These are phyloP conservation scores for Sonneratia caseolaris DNA, from an alignment of 345 rosid species.

Conservation along the genomic window DNA sequence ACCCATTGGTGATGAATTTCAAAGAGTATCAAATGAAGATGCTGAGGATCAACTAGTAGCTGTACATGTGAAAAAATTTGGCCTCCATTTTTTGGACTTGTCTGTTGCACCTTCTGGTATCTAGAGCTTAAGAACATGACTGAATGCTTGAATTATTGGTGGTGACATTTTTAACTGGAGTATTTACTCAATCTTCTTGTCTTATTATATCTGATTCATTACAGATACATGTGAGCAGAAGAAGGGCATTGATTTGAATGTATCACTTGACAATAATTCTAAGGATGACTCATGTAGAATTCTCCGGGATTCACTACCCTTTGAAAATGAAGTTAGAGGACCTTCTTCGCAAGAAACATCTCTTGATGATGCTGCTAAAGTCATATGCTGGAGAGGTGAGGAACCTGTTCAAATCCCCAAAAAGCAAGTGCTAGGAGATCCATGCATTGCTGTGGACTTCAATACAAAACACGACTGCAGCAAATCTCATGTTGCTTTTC, in stretches of 20 bases:
- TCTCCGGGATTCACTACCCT: constrained; percentile 14
- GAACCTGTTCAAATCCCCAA: constrained; percentile 9
- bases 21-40: constrained; percentile 10
- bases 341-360: constrained; percentile 16
- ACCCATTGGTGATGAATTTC: constrained; percentile 11
- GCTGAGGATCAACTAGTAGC: constrained; percentile 12
- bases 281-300: constrained; percentile 9
- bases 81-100: constrained; percentile 14
- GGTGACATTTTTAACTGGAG: background rate
- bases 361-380: constrained; percentile 1
- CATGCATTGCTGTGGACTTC: constrained; percentile 8
- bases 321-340: constrained; percentile 15
- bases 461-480: constrained; percentile 8
- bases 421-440: constrained; percentile 2
- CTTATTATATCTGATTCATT: background rate
- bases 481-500: constrained; percentile 9
- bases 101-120: constrained; percentile 28
- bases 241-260: constrained; percentile 15
- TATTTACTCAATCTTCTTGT: background rate
- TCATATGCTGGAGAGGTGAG: constrained; percentile 5
- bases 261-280: constrained; percentile 11
- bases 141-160: background rate
- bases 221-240: constrained; percentile 19
- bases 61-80: constrained; percentile 1
- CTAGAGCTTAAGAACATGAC: background rate